Evolutionary conservation across 2,329 filamentous ascomycete genomes (phyloP).

Genomic region (Verruconis gallopava): DNA sequence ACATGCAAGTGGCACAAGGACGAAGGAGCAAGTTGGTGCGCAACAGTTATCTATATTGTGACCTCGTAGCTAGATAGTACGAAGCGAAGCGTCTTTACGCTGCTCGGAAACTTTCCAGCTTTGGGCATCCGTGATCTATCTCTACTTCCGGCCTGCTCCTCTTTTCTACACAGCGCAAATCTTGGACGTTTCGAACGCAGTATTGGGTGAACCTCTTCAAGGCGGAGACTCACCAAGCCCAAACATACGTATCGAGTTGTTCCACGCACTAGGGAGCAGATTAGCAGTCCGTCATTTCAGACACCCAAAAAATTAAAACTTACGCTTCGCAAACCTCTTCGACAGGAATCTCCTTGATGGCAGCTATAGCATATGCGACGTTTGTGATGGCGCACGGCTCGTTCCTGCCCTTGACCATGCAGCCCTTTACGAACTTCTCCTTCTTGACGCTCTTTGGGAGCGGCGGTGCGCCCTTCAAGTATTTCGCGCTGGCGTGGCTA

Average conservation of each 20-base stretch:
- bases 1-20: too few relatives aligned
- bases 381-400: conserved; percentile 79
- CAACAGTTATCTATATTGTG: too few relatives aligned
- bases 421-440: conserved; percentile 79
- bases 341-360: conserved; percentile 65
- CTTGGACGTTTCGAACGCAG: too few relatives aligned
- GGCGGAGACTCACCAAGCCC: conserved; percentile 40
- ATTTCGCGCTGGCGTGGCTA: conserved; percentile 72
- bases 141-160: too few relatives aligned
- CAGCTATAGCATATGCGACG: conserved; percentile 79
- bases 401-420: conserved; percentile 89
- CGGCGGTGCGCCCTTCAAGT: conserved; percentile 53
- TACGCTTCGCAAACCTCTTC: conserved; percentile 74
- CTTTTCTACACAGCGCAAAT: too few relatives aligned
- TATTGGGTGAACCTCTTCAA: too few relatives aligned
- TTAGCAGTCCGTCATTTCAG: conserved; percentile 14
- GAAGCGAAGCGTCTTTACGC: too few relatives aligned
- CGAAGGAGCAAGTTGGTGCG: too few relatives aligned
- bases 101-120: too few relatives aligned
- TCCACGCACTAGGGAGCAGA: conserved; percentile 48
- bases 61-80: too few relatives aligned
- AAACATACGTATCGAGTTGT: conserved; percentile 70
- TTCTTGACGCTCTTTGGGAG: conserved; percentile 83
- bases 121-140: too few relatives aligned
- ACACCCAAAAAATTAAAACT: conserved; percentile 21